Percentiles rank a stretch among this genome's conserved stretches.
Evolutionary conservation across 257 asterid species (phyloP).

Genomic region (Lycium barbarum): DNA sequence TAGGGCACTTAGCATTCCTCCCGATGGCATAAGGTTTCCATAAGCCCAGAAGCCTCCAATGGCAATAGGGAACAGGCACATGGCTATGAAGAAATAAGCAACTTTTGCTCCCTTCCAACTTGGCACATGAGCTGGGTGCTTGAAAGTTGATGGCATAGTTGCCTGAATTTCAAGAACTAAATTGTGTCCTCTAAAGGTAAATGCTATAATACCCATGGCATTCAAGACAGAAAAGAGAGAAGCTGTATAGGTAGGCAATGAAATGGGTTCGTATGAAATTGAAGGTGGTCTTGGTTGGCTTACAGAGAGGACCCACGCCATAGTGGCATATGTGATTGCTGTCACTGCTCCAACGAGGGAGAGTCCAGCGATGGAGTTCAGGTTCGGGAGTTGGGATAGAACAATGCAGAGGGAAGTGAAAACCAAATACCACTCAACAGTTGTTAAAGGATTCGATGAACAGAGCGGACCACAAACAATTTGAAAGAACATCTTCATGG

Average conservation of each 20-base stretch:
- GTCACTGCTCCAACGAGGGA: conserved; percentile 96
- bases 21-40: conserved; percentile 96
- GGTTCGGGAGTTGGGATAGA: conserved; percentile 92
- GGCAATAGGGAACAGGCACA: conserved; percentile 92
- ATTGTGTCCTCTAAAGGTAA: conserved; percentile 96
- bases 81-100: conserved; percentile 79
- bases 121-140: conserved; percentile 93
- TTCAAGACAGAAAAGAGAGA: conserved; percentile 74
- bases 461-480: conserved; percentile 89
- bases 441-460: conserved; percentile 90
- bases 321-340: conserved; percentile 87
- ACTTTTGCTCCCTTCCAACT: conserved; percentile 99
- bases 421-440: conserved; percentile 97
- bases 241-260: conserved; percentile 66
- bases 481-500: conserved; percentile 97
- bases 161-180: conserved; percentile 97
- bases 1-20: conserved; percentile 83
- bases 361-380: conserved; percentile 97
- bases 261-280: conserved; percentile 71
- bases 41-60: conserved; percentile 99
- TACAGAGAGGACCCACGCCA: conserved; percentile 98
- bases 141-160: conserved; percentile 97
- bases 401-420: conserved; percentile 97
- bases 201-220: conserved; percentile 94
- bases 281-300: conserved; percentile 86